phyloP scores from a whole-genome alignment of 306 rosid species.

The Malus orientalis region DNA sequence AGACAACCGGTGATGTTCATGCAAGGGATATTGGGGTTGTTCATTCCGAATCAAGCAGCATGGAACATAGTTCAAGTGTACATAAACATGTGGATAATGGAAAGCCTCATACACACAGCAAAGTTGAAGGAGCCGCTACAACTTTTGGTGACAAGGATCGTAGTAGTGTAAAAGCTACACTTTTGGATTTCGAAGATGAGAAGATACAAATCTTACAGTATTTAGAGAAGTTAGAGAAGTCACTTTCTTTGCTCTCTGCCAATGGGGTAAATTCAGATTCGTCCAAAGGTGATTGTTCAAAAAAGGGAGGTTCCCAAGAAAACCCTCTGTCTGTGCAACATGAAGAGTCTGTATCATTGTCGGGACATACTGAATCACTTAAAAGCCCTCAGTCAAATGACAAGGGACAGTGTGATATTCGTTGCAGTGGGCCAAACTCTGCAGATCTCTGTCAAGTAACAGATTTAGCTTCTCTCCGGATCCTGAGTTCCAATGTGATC shows the following conservation, averaged over 20 bases:
- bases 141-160: conserved; percentile 19
- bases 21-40: conserved; percentile 73
- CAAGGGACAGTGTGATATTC: conserved; percentile 27
- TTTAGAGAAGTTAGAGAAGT: conserved; percentile 65
- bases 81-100: conserved; percentile 18
- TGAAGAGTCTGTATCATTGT: conserved; percentile 21
- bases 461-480: conserved; percentile 32
- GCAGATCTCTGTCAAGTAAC: conserved; percentile 2
- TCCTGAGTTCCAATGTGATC: conserved; percentile 29
- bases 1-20: conserved; percentile 37
- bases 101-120: conserved; percentile 19
- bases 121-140: conserved; percentile 18
- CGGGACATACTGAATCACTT: conserved; percentile 13
- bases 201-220: conserved; percentile 39
- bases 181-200: conserved; percentile 51
- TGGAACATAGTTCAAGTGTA: conserved; percentile 23
- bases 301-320: conserved; percentile 23
- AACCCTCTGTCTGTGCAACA: conserved; percentile 18
- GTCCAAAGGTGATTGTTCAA: conserved; percentile 22
- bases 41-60: conserved; percentile 32
- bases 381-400: conserved; percentile 19
- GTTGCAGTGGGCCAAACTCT: conserved; percentile 5
- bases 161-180: conserved; percentile 22
- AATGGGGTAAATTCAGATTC: conserved; percentile 11
- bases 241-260: conserved; percentile 40